Base-by-base conservation (phyloP, 2,329 filamentous ascomycete species). In the Fusarium sterilihyphosum region DNA sequence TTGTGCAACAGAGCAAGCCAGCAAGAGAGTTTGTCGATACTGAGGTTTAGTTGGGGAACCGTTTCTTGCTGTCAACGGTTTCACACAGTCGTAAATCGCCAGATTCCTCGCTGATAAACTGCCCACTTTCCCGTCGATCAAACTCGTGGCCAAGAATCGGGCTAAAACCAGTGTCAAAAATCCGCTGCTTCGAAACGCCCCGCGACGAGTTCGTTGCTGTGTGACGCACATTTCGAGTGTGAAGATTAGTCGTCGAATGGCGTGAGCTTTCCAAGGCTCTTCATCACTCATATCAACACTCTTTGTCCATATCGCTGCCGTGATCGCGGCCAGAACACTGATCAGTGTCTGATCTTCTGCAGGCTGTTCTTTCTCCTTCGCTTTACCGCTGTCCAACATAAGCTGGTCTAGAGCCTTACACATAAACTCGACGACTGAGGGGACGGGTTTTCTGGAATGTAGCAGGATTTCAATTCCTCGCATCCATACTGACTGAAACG, bases 1-100 rank as follows among this genome's bases (percentile, higher is more conserved):
- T 38, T 86, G 84, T 6, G 87, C 85, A 17, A 88, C 78, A 12
- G 83, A 85, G 65, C 84, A 85, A 37, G 86, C 76, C 43, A 90
- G 81, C 3, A 80, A 75, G 10, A 84, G 77, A 1, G 83, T 73
- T 40, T 81, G 78, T 11, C 63, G 76, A 62, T 81, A 81, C 44
- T 77, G 74, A 41, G 58, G 24, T 49, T 75, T 71, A 20, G 68
- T 61, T 37, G 71, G 52, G 17, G 46, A 54, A 33, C 70, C 67
- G 35, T 74, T 57, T 53, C 61, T 65, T 29, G 60, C 60, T 38
- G 70, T 62, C 53, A 78, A 63, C 54, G 78, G 54, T 47, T 65
- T 71, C 33, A 69, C 47, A 22, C 77, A 78, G 14, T 81, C 79
- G 24, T 65, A 54, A 44, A 63, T 70, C 24, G 69, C 74, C 29